Base-by-base conservation (phyloP, 345 rosid genomes). In the Iberis pinnata region DNA sequence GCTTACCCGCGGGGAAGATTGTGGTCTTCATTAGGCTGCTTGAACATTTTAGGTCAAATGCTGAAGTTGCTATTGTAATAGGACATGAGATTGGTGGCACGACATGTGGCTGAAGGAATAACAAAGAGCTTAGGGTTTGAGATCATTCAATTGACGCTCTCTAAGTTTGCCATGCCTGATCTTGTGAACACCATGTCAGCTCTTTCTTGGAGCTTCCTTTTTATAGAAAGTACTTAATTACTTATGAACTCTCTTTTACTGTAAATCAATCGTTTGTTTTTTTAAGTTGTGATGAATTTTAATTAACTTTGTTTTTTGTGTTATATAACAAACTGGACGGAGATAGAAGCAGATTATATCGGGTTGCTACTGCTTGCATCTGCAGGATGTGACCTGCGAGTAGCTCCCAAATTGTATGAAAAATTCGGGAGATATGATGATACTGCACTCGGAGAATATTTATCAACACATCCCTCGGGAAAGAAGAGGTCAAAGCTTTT, bases 381-480 rank as follows among this genome's bases (percentile, higher is more conserved):
- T 1, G 90, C 95, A 6, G 98, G 97, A 29, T 92, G 78, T 9
- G 86, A 92, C 67, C 98, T 97, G 59, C 80, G 88, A 29, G 53
- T 83, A 24, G 95, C 95, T 8, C 97, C 98, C 7, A 61, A 44
- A 58, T 90, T 92, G 42, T 83, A 74, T 15, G 95, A 88, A 65
- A 88, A 83, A 77, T 64, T 88, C 33, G 97, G 89, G 19, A 69
- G 77, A 68, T 57, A 83, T 2, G 89, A 90, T 13, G 76, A 73
- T 1, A 73, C 71, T 1, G 35, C 60, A 2, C 40, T 83, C 2
- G 61, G 64, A 55, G 84, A 92, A 58, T 88, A 92, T 63, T 77
- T 92, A 7, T 83, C 95, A 2, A 88, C 95, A n/a, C 98, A 92
- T 71, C 98, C 95, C 11, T 92, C 98, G 2, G 94, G 95, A 17